These are phyloP conservation scores for Leccinum barrowsii DNA, from an alignment of 768 basidiomycete species.

Conservation along the genomic window DNA sequence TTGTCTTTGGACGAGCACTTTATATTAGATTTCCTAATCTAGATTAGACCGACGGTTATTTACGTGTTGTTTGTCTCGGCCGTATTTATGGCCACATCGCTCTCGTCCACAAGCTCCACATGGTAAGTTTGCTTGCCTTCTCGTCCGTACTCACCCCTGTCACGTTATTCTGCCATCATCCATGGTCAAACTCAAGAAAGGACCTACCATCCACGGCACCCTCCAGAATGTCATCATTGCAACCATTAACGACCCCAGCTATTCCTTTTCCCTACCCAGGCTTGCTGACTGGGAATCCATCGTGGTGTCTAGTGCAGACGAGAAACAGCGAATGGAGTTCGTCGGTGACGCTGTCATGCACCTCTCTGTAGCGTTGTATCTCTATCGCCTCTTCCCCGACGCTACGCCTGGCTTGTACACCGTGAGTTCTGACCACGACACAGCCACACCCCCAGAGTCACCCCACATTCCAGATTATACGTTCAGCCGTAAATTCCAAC, in stretches of 20 bases:
- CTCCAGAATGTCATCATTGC: constrained; percentile 25
- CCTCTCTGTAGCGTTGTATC: constrained; percentile 37
- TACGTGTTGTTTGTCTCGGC: constrained; percentile 8
- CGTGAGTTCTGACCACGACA: constrained; percentile 19
- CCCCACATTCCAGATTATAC: constrained; percentile 18
- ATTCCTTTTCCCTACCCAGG: constrained; percentile 25
- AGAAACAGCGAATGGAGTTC: constrained; percentile 45
- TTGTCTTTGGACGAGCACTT: neutral
- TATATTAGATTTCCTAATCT: neutral
- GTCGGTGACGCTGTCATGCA: constrained; percentile 47
- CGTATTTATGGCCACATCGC: neutral
- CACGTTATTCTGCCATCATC: neutral
- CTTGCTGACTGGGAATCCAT: constrained; percentile 30
- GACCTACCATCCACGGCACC: constrained; percentile 5
- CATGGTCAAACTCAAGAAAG: constrained; percentile 23
- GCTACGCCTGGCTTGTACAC: constrained; percentile 35
- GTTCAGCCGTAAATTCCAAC: constrained; percentile 30
- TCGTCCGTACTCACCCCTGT: neutral
- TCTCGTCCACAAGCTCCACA: no score
- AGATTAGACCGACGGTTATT: neutral
- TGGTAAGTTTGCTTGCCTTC: neutral
- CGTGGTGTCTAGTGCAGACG: constrained; percentile 22
- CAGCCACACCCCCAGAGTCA: neutral
- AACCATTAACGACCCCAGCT: constrained; percentile 27
- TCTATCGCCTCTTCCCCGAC: constrained; percentile 34